phyloP scores from a whole-genome alignment of 352 stramenopile genomes.

The Phytophthora sansomeana region DNA sequence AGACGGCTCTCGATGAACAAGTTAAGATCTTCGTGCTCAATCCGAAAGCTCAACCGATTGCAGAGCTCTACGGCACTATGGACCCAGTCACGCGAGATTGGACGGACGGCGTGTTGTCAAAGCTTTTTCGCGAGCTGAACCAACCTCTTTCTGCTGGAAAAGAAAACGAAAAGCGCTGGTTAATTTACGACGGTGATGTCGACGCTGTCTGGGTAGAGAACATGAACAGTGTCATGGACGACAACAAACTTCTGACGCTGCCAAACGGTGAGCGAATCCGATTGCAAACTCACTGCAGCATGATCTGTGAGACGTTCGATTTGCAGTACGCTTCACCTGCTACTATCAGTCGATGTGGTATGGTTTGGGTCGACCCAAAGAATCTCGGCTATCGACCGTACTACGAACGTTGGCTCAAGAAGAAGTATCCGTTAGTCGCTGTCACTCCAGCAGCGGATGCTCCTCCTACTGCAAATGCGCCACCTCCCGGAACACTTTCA shows the following conservation, averaged over 20 bases:
- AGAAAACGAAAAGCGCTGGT: constrained; percentile 95
- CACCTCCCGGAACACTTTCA: constrained; percentile 18
- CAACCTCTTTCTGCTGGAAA: constrained; percentile 89
- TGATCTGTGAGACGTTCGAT: constrained; percentile 97
- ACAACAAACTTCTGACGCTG: constrained; percentile 96
- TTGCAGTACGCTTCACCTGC: constrained; percentile 95
- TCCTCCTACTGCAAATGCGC: background rate
- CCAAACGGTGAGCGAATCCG: constrained; percentile 96
- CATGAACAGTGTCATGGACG: constrained; percentile 98
- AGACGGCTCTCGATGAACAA: constrained; percentile 86
- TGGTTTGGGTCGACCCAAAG: constrained; percentile 98
- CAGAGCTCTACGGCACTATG: constrained; percentile 96
- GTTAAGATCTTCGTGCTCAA: constrained; percentile 96
- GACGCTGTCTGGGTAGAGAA: constrained; percentile 98
- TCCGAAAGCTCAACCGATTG: constrained; percentile 94
- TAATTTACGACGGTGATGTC: constrained; percentile 97
- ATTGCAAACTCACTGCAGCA: constrained; percentile 91
- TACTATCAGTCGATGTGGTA: constrained; percentile 95
- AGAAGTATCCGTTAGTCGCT: constrained; percentile 74
- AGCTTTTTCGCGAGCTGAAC: constrained; percentile 95
- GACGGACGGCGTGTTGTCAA: constrained; percentile 95
- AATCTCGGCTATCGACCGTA: constrained; percentile 96
- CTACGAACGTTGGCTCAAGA: constrained; percentile 95
- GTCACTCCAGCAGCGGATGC: constrained; percentile 2
- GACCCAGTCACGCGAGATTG: constrained; percentile 96